phyloP scores from a whole-genome alignment of 2,329 filamentous ascomycete genomes.

The Pyrenochaeta sp. region DNA sequence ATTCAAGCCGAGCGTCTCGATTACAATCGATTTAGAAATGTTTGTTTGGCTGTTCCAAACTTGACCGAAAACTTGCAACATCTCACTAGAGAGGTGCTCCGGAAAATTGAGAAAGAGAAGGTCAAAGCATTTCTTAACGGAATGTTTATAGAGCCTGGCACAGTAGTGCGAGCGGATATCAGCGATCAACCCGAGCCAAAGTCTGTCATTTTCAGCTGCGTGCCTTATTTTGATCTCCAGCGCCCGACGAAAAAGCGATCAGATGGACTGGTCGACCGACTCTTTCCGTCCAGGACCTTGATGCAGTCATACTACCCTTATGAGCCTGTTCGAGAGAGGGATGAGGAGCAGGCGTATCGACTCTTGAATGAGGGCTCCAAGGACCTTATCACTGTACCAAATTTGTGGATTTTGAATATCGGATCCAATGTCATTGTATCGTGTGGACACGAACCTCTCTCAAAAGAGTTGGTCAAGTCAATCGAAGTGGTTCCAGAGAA shows the following conservation, averaged over 20 bases:
- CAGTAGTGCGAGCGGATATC: conserved; percentile 39
- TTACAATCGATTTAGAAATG: conserved; percentile 32
- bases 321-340: conserved; percentile 38
- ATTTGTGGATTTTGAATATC: conserved; percentile 43
- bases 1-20: conserved; percentile 28
- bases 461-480: conserved; percentile 33
- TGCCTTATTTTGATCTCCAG: conserved; percentile 36
- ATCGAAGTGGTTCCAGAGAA: conserved; percentile 33
- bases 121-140: conserved; percentile 33
- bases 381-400: conserved; percentile 36
- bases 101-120: conserved; percentile 34
- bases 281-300: conserved; percentile 32
- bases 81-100: conserved; percentile 24
- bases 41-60: conserved; percentile 29
- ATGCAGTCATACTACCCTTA: conserved; percentile 44
- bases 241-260: conserved; percentile 4
- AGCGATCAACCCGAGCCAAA: conserved; percentile 20
- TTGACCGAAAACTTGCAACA: conserved; percentile 22
- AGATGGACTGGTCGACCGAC: conserved; percentile 6
- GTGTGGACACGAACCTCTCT: conserved; percentile 31
- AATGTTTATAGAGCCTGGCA: conserved; percentile 45
- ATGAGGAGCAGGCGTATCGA: conserved; percentile 39
- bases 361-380: conserved; percentile 25
- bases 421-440: conserved; percentile 33
- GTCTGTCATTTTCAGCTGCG: conserved; percentile 40